A percentile compares a stretch with the other conserved stretches of the same genome.
Conservation (phyloP, 176 grass and related monocot genomes). For the Leersia perrieri region DNA sequence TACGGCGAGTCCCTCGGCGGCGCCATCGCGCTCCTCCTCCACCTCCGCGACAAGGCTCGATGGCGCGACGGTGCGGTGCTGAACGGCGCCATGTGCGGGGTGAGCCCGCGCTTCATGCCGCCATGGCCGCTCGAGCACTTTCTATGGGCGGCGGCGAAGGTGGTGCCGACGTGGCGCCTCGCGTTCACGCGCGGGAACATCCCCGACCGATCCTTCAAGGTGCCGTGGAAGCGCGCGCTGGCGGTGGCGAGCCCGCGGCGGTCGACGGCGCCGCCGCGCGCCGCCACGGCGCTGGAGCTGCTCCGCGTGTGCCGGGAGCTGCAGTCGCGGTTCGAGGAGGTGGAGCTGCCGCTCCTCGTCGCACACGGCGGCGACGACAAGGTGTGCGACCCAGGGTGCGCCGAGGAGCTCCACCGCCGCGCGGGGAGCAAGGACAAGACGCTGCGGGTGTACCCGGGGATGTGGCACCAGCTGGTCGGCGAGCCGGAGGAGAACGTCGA, state of each 20-base stretch:
- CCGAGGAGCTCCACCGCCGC: conserved; percentile 62
- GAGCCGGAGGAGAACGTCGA: conserved; percentile 81
- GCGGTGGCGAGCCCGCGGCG: conserved; percentile 57
- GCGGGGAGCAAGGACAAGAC: conserved; percentile 75
- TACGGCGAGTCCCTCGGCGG: conserved; percentile 88
- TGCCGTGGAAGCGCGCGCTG: conserved; percentile 67
- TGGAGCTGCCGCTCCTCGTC: conserved; percentile 59
- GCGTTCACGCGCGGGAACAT: conserved; percentile 68
- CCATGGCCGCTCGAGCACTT: conserved; percentile 85
- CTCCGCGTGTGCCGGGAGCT: conserved; percentile 75
- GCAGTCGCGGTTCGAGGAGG: conserved; percentile 69
- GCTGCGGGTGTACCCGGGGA: conserved; percentile 60
- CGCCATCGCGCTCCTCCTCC: conserved; percentile 72
- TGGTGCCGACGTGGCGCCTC: conserved; percentile 72
- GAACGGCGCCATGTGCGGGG: conserved; percentile 89
- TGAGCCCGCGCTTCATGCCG: conserved; percentile 79
- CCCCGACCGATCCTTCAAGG: conserved; percentile 76
- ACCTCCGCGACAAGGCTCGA: conserved; percentile 47
- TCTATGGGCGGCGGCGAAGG: conserved; percentile 41
- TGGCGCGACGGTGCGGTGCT: conserved; percentile 70
- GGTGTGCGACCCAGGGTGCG: conserved; percentile 76
- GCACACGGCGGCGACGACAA: conserved; percentile 74
- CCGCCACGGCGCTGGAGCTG: conserved; percentile 78
- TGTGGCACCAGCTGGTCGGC: conserved; percentile 94
- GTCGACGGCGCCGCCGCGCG: conserved; percentile 42